Conservation (phyloP, 306 rosid species). For the Citrullus colocynthis region DNA sequence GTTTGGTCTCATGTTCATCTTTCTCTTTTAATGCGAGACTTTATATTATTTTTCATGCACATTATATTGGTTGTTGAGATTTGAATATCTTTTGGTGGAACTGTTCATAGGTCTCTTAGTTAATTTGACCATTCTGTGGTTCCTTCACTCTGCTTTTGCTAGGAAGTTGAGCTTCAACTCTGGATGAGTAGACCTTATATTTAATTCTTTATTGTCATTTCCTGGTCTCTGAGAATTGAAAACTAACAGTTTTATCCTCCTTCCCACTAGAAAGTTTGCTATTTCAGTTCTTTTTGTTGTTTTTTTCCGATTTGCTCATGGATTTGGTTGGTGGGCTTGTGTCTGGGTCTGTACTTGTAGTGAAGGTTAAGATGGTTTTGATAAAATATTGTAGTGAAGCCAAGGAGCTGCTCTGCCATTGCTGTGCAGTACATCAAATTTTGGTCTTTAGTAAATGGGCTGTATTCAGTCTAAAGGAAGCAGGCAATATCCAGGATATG, state of each 20-base stretch:
- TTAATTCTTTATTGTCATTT: background rate
- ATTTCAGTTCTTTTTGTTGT: background rate
- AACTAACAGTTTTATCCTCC: background rate
- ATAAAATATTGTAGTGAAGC: constrained; percentile 36
- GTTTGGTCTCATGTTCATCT: background rate
- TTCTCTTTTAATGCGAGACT: background rate
- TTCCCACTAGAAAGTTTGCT: background rate
- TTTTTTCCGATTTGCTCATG: constrained; percentile 10
- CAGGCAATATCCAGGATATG: constrained; percentile 30
- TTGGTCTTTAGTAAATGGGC: constrained; percentile 53
- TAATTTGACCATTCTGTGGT: background rate
- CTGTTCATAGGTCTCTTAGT: background rate
- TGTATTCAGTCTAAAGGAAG: constrained; percentile 49
- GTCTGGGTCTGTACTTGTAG: constrained; percentile 18
- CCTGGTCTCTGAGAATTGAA: background rate
- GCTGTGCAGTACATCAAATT: background rate
- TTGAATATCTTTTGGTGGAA: background rate
- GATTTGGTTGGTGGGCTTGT: constrained; percentile 15
- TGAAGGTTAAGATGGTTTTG: constrained; percentile 37
- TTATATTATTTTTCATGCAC: background rate
- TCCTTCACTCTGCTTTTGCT: background rate
- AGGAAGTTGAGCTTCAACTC: background rate
- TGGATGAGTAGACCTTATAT: background rate
- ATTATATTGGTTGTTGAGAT: background rate
- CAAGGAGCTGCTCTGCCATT: constrained; percentile 12